Evolutionary conservation across 345 rosid species (phyloP).

Genomic region (Jatropha curcas): DNA sequence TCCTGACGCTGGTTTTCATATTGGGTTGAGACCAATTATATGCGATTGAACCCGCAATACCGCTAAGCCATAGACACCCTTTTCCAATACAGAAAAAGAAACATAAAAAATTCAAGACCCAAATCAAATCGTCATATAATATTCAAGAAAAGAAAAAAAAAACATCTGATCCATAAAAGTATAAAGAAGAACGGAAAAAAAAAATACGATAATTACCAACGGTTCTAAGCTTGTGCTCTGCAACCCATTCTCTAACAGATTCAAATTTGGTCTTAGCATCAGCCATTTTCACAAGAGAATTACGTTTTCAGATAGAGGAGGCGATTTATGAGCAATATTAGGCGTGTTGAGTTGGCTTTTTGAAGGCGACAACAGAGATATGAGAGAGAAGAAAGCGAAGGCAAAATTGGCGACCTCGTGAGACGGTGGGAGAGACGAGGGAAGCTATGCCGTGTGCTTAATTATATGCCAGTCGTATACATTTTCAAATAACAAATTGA

Average conservation of each 20-base stretch:
- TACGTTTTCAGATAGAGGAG: neutral
- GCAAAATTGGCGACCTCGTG: constrained; percentile 8
- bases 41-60: constrained; percentile 78
- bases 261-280: constrained; percentile 63
- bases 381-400: neutral
- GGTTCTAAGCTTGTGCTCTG: constrained; percentile 84
- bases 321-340: too few species aligned
- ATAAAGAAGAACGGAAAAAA: neutral
- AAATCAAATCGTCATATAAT: constrained; percentile 2
- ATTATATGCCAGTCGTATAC: neutral
- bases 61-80: constrained; percentile 93
- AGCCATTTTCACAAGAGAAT: constrained; percentile 41
- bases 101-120: neutral
- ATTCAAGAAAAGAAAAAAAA: neutral
- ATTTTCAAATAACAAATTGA: neutral
- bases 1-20: constrained; percentile 95
- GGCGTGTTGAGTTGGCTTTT: too few species aligned
- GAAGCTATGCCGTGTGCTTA: neutral
- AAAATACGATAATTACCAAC: constrained; percentile 52
- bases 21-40: constrained; percentile 94
- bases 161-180: neutral
- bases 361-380: too few species aligned
- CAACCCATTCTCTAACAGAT: constrained; percentile 72
- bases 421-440: neutral
- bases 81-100: constrained; percentile 1